Evolutionary conservation across 2,329 filamentous ascomycete species (phyloP), one percentile per base, ranked within the genome.

Genomic region (Dactylellina cionopaga): DNA sequence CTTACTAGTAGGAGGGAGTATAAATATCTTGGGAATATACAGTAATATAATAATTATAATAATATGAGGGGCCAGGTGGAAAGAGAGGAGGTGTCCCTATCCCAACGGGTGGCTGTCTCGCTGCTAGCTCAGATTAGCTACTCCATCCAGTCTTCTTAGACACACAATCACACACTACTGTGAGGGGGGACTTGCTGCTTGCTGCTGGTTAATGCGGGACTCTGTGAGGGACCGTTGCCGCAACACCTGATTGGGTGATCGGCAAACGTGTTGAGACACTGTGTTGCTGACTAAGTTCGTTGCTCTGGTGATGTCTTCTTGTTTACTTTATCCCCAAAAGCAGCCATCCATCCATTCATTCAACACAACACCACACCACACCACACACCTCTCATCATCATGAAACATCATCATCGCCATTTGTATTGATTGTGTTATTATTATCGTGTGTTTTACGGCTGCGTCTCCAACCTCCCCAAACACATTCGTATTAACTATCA

Each of bases 81-180:
- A n/a, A n/a, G n/a, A 43, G 59, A 65, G 60, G 60, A 65, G 60
- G 60, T 56, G 46, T 55, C 51, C 62, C 19, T 55, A 15, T 39
- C 49, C 39, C 25, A 22, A 43, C 47, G 59, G 59, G 37, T 22
- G 51, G 41, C 55, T 31, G 58, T 52, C 37, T 27, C 43, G 24
- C 35, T 44, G 58, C 58, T 52, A 43, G 44, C 62, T 56, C 49
- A 66, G 43, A 49, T 58, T 66, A 66, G 62, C 62, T 66, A 46
- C 51, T 64, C 59, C 59, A 64, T 17, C 59, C 59, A 63, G 27
- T 17, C 1, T 15, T n/a, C 27, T 17, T 13, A n/a, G 19, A n/a
- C n/a, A n/a, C n/a, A n/a, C n/a, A n/a, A n/a, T n/a, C n/a, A n/a
- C n/a, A n/a, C n/a, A n/a, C n/a, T n/a, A n/a, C n/a, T n/a, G n/a